phyloP scores from a whole-genome alignment of 2,329 filamentous ascomycete species.

The Sphaerostilbella broomeana region DNA sequence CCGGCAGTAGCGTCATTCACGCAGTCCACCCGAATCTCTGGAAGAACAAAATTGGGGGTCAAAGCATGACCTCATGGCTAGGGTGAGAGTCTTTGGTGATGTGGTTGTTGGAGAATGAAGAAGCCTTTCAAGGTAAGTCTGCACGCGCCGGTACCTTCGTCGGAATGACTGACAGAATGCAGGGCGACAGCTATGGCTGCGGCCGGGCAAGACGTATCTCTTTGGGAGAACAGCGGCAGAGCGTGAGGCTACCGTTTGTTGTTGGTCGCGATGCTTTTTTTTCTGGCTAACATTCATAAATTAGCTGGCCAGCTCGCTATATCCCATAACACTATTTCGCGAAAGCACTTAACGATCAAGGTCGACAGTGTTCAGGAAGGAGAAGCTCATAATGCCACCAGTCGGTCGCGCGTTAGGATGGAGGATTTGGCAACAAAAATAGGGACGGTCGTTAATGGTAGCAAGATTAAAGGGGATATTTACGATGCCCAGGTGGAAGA shows the following conservation, averaged over 20 bases:
- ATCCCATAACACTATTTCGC: slow-evolving; percentile 74
- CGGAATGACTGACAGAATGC: slow-evolving; percentile 10
- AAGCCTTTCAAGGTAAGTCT: slow-evolving; percentile 41
- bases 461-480: slow-evolving; percentile 57
- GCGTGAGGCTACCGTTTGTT: slow-evolving; percentile 34
- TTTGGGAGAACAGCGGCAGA: slow-evolving; percentile 72
- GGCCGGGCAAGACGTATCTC: slow-evolving; percentile 77
- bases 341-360: slow-evolving; percentile 76
- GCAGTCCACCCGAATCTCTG: too few relatives aligned
- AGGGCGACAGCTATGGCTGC: slow-evolving; percentile 65
- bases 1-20: slow-evolving; percentile 10
- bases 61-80: slow-evolving; percentile 5
- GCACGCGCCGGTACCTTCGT: neutral
- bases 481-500: slow-evolving; percentile 42
- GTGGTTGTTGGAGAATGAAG: slow-evolving; percentile 59
- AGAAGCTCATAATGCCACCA: slow-evolving; percentile 58
- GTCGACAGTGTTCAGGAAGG: slow-evolving; percentile 59
- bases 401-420: slow-evolving; percentile 63
- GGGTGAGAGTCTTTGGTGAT: slow-evolving; percentile 31
- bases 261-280: neutral
- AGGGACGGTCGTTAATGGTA: slow-evolving; percentile 72
- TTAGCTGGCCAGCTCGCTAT: slow-evolving; percentile 62
- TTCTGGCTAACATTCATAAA: neutral
- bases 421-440: slow-evolving; percentile 78
- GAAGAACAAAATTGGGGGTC: neutral